Evolutionary conservation across 2,329 filamentous ascomycete genomes (phyloP), one percentile per base, ranked within the genome.

Genomic region (Cephalotrichum gorgonifer): DNA sequence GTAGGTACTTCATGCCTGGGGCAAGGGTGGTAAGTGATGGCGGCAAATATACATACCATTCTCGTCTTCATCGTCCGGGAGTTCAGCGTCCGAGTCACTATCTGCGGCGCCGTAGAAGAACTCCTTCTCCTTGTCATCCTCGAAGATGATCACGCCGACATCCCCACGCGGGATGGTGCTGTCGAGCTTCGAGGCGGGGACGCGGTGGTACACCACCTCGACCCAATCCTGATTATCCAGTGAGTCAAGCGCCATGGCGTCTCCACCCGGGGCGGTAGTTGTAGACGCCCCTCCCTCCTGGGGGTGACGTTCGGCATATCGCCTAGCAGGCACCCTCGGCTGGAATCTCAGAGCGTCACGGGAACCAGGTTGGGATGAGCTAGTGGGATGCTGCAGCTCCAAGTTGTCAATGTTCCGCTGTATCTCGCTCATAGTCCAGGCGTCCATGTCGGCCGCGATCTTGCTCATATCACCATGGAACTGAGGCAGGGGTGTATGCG

Each of bases 151-250:
- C 31, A 81, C 61, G 11, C 78, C 78, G 6, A 83, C 70, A 43
- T 72, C 73, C 25, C 74, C 68, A 1, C 72, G 68, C 7, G 65
- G 62, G 3, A 77, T 68, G 14, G 72, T 64, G 9, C 69, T 60
- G 15, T 68, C 67, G 51, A 81, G 64, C 25, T 67, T 68, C 50
- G 72, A 70, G 3, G 70, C 74, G 2, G 79, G 76, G 17, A 83
- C 71, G 31, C 80, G 78, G 47, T 82, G 69, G 56, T 84, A 84
- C 38, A 79, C 81, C 52, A 83, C 80, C 41, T 81, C 74, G 26
- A 84, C 69, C 64, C 81, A 84, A 47, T 83, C 78, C 3, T 71
- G 70, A 17, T 77, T 76, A 50, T 74, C 64, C 63, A 62, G 1
- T 57, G 64, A 20, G 64, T 75, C 73, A 17, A 67, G 68, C 25